Base-by-base conservation (phyloP, 1,284 basidiomycete genomes). In the Meira nashicola region DNA sequence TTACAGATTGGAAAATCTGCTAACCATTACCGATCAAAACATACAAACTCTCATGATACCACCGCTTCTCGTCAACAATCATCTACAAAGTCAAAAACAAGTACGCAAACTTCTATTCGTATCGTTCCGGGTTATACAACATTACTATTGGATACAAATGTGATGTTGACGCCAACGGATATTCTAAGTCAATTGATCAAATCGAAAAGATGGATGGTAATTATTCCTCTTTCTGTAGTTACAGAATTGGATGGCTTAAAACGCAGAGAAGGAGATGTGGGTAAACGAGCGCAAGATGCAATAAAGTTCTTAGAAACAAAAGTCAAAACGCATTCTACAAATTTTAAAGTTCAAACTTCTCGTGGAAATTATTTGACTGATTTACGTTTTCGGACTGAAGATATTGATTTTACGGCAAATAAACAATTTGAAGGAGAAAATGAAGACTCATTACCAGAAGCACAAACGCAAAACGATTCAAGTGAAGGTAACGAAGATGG, bases 241-340 rank as follows among this genome's bases (percentile, higher is more conserved):
- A 96, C 93, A 82, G 94, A 98, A 73, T 86, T 98, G 10, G 94
- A 98, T 70, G 92, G 93, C 12, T 84, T 97, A 38, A 83, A 85
- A 0, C 82, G 83, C 59, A 89, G 90, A 72, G 66, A 81, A 0
- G 84, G 85, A 15, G 84, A 93, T 12, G 88, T 87, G 48, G 84
- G 64, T 14, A 37, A 66, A 14, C 76, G 80, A 0, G 92, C 94
- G 0, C 80, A 82, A 33, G 81, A 82, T 14, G 89, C 92, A 0
- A 82, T 95, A 55, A 68, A 82, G 0, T 93, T 90, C 72, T 84
- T 96, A 67, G 78, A 86, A 85, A 15, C 81, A 83, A n/a, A 86
- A 65, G 81, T 96, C 61, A 87, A 87, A 53, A 83, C 86, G 5
- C 87, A 90, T 68, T 80, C 86, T 0, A 81, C 82, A 3, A 88